Conservation (phyloP, 2,329 filamentous ascomycete species). For the Lecanicillium sp. region DNA sequence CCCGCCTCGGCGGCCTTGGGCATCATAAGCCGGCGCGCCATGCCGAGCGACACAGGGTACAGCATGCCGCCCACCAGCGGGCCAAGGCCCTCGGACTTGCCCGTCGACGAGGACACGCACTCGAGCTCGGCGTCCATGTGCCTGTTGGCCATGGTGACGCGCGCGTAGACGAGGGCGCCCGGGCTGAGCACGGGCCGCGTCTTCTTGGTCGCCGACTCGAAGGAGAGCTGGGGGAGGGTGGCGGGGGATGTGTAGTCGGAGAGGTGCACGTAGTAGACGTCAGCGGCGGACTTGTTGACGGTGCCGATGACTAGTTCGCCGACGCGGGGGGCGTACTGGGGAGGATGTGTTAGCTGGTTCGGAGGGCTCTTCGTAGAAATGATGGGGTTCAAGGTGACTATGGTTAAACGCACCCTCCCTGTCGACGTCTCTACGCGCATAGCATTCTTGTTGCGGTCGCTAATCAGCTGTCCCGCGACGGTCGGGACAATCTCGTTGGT, state of each 20-base stretch:
- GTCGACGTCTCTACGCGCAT: slow-evolving; percentile 69
- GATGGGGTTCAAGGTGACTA: too few species aligned
- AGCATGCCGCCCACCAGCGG: slow-evolving; percentile 81
- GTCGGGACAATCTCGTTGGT: slow-evolving; percentile 65
- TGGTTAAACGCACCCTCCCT: slow-evolving; percentile 54
- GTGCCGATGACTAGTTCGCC: slow-evolving; percentile 87
- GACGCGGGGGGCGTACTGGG: slow-evolving; percentile 69
- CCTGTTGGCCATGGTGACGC: slow-evolving; percentile 69
- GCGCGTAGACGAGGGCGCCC: slow-evolving; percentile 82
- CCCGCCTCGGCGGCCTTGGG: slow-evolving; percentile 55
- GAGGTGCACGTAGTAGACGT: slow-evolving; percentile 75
- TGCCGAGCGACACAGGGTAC: slow-evolving; percentile 70
- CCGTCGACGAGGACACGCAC: slow-evolving; percentile 79
- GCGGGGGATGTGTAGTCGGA: slow-evolving; percentile 60
- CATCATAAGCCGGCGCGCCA: slow-evolving; percentile 74
- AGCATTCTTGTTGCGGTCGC: slow-evolving; percentile 67
- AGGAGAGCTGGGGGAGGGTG: slow-evolving; percentile 79
- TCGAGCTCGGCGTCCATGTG: slow-evolving; percentile 88
- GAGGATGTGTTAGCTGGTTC: slow-evolving; percentile 26
- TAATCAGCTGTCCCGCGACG: slow-evolving; percentile 60
- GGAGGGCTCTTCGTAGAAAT: too few species aligned
- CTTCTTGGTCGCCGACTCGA: slow-evolving; percentile 89
- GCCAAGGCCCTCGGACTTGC: slow-evolving; percentile 82
- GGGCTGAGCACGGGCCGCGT: slow-evolving; percentile 71
- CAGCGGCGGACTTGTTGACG: slow-evolving; percentile 66